These are phyloP conservation scores for Aspergillus mulundensis DNA, from an alignment of 495 filamentous ascomycete genomes.

Conservation along the genomic window DNA sequence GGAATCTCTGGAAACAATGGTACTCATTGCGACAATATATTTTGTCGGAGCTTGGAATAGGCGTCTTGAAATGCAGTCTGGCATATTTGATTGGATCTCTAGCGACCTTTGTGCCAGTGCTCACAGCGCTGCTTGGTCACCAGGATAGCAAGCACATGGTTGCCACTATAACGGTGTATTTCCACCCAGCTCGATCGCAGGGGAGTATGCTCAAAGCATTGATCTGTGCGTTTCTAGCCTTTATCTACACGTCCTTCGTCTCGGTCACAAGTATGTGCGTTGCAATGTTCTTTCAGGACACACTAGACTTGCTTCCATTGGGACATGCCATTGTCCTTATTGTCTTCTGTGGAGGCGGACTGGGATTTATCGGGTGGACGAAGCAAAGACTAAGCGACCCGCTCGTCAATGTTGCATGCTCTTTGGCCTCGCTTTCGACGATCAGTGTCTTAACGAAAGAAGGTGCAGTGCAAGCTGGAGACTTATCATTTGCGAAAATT, in stretches of 20 bases:
- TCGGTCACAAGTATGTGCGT: slow-evolving; percentile 84
- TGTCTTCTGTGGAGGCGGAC: slow-evolving; percentile 82
- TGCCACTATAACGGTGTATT: slow-evolving; percentile 89
- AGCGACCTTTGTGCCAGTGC: slow-evolving; percentile 74
- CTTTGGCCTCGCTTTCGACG: slow-evolving; percentile 82
- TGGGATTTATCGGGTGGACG: slow-evolving; percentile 88
- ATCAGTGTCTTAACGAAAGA: slow-evolving; percentile 94
- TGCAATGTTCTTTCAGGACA: slow-evolving; percentile 67
- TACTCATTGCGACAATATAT: slow-evolving; percentile 32
- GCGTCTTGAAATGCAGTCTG: slow-evolving; percentile 86
- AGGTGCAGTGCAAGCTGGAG: slow-evolving; percentile 73
- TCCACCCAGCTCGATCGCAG: slow-evolving; percentile 86
- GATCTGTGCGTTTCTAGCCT: slow-evolving; percentile 75
- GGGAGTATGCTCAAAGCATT: slow-evolving; percentile 91
- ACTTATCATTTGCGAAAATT: slow-evolving; percentile 78
- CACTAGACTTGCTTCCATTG: slow-evolving; percentile 58
- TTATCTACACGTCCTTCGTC: slow-evolving; percentile 76
- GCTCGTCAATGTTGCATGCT: slow-evolving; percentile 86
- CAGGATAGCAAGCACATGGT: slow-evolving; percentile 97
- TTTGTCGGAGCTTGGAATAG: slow-evolving; percentile 59
- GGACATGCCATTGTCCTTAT: slow-evolving; percentile 80
- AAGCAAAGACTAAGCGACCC: slow-evolving; percentile 86
- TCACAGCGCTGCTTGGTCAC: slow-evolving; percentile 70
- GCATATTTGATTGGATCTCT: slow-evolving; percentile 87
- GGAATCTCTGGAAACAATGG: slow-evolving; percentile 14